These are phyloP conservation scores for Candida nonsorbophila DNA, from an alignment of 805 yeast genomes.

Conservation along the genomic window DNA sequence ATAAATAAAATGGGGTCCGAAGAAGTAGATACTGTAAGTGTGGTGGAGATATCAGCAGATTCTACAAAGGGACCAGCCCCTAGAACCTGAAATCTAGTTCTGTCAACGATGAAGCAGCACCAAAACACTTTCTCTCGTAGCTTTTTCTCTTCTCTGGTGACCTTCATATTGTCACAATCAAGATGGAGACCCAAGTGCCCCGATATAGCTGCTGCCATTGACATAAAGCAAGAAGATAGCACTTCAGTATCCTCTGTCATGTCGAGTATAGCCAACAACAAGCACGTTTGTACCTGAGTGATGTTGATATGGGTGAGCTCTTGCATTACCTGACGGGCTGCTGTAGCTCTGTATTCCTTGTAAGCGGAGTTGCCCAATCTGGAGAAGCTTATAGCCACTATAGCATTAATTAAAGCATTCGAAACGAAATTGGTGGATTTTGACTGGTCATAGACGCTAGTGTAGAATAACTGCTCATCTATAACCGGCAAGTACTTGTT, in stretches of 20 bases:
- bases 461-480: slow-evolving; percentile 1
- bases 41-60: background rate
- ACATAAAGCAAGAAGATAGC: background rate
- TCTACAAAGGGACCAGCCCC: slow-evolving; percentile 1
- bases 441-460: background rate
- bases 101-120: slow-evolving; percentile 1
- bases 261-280: background rate
- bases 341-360: background rate
- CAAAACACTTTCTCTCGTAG: slow-evolving; percentile 1
- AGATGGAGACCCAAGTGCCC: slow-evolving; percentile 1
- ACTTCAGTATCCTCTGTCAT: slow-evolving; percentile 1
- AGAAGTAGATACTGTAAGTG: background rate
- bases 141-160: slow-evolving; percentile 1
- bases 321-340: background rate
- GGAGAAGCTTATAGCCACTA: background rate
- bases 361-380: background rate
- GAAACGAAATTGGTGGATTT: background rate
- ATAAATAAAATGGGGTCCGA: background rate
- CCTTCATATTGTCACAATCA: background rate
- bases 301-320: slow-evolving; percentile 1
- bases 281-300: background rate
- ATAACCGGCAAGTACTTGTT: background rate
- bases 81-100: background rate
- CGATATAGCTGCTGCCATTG: background rate
- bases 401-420: slow-evolving; percentile 1